phyloP scores from a whole-genome alignment of 495 filamentous ascomycete species.

The Tuber umbilicatum region DNA sequence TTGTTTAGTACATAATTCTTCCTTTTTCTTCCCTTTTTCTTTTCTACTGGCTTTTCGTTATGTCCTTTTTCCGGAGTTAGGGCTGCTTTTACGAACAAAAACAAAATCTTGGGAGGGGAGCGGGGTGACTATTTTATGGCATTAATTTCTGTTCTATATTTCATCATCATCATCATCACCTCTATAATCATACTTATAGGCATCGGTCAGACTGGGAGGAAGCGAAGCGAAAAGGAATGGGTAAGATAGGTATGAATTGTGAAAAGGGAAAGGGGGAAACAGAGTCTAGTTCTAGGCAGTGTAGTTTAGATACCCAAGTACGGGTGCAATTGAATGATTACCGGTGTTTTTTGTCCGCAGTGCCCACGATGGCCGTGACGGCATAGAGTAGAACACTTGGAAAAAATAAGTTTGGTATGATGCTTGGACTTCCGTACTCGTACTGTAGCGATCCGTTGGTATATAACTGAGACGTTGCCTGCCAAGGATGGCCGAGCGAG shows the following conservation, averaged over 20 bases:
- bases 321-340: neutral
- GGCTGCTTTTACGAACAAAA: slow-evolving; percentile 3
- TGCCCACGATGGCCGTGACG: neutral
- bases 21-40: neutral
- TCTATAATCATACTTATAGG: neutral
- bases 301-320: neutral
- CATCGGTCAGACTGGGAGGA: neutral
- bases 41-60: neutral
- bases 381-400: neutral
- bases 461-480: neutral
- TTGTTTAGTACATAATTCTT: slow-evolving; percentile 3
- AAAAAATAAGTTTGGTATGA: neutral
- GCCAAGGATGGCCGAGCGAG: neutral
- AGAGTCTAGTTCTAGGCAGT: neutral
- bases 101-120: neutral
- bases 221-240: neutral
- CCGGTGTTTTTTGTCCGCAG: neutral
- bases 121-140: neutral
- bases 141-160: neutral
- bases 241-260: neutral
- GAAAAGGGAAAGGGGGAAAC: neutral
- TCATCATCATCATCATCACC: neutral
- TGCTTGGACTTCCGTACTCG: no score
- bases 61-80: neutral
- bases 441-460: neutral